Evolutionary conservation across 2,329 filamentous ascomycete species (phyloP).

Genomic region (Ceratocystis albifundus): DNA sequence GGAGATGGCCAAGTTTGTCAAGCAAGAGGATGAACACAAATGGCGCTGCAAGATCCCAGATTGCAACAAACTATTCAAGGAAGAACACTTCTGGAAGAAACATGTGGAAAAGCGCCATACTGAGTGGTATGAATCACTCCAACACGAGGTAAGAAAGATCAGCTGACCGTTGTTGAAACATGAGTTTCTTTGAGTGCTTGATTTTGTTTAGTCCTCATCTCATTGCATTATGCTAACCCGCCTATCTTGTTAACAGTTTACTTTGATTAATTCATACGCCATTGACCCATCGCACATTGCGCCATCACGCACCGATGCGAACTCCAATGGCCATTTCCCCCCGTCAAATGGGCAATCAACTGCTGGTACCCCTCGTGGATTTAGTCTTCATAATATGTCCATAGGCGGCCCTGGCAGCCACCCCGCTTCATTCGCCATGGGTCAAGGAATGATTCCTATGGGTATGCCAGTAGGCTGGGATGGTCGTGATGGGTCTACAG

Average conservation of each 20-base stretch:
- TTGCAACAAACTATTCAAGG: slow-evolving; percentile 94
- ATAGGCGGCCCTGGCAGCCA: slow-evolving; percentile 45
- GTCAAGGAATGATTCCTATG: slow-evolving; percentile 37
- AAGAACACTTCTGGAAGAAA: slow-evolving; percentile 93
- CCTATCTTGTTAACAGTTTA: slow-evolving; percentile 45
- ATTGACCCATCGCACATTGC: slow-evolving; percentile 90
- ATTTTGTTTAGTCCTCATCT: no score
- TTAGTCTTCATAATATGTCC: slow-evolving; percentile 67
- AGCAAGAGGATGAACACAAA: slow-evolving; percentile 95
- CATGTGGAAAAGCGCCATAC: slow-evolving; percentile 91
- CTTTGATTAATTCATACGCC: slow-evolving; percentile 87
- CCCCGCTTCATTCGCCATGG: slow-evolving; percentile 48
- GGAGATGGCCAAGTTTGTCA: slow-evolving; percentile 76
- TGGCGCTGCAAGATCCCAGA: slow-evolving; percentile 94
- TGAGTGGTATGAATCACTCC: slow-evolving; percentile 73
- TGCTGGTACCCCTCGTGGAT: slow-evolving; percentile 79
- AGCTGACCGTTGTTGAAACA: neutral
- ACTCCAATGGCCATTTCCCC: slow-evolving; percentile 91
- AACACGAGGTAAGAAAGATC: slow-evolving; percentile 59
- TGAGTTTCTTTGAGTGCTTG: neutral
- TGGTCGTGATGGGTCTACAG: slow-evolving; percentile 45
- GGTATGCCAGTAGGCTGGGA: slow-evolving; percentile 50
- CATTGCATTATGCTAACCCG: no score
- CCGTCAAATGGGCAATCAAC: slow-evolving; percentile 62
- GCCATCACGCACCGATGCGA: slow-evolving; percentile 82